Conservation (phyloP, 805 yeast genomes). For the Clavispora phyllophila region DNA sequence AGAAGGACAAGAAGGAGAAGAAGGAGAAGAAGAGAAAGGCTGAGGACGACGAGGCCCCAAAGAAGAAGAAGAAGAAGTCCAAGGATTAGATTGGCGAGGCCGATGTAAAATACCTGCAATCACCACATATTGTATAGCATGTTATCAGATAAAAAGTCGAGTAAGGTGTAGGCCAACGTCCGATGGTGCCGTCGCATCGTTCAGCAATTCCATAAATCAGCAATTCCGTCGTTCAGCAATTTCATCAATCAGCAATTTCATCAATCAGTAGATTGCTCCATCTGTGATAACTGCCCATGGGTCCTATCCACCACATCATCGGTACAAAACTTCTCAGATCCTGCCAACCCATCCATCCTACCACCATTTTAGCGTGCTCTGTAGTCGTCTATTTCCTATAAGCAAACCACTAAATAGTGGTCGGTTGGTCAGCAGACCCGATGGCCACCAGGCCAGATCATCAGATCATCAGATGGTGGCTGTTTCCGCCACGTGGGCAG, state of each 20-base stretch:
- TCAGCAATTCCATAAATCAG: no score
- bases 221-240: no score
- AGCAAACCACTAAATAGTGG: neutral
- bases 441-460: neutral
- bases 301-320: no score
- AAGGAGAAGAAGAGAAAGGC: constrained; percentile 24
- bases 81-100: constrained; percentile 27
- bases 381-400: neutral
- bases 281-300: no score
- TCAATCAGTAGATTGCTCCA: no score
- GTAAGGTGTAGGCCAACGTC: neutral
- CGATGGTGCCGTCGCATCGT: no score
- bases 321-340: no score
- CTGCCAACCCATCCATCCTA: no score
- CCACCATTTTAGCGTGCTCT: no score
- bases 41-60: constrained; percentile 34
- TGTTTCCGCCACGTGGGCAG: neutral
- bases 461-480: neutral
- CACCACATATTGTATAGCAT: constrained; percentile 13
- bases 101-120: constrained; percentile 4
- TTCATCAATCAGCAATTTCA: no score
- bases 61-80: constrained; percentile 43
- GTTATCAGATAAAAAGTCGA: constrained; percentile 4
- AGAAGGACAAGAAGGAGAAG: constrained; percentile 30
- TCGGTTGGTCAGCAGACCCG: no score